Conservation (phyloP, 495 filamentous ascomycete genomes). For the Neurospora sp. region DNA sequence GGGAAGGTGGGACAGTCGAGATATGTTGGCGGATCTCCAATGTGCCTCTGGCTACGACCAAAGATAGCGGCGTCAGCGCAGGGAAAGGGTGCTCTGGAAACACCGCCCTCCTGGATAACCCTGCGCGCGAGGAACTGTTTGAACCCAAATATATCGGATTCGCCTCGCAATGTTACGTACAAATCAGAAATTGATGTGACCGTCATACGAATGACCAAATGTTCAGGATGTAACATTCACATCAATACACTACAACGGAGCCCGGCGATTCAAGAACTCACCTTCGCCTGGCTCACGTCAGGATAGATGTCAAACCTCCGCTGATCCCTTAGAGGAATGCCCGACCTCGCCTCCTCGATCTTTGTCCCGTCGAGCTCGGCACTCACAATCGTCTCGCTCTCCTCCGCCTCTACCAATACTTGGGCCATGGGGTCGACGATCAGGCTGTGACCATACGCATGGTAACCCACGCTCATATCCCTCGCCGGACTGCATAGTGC, state of each 20-base stretch:
- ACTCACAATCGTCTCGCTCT: conserved; percentile 65
- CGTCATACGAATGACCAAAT: neutral
- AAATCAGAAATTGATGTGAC: neutral
- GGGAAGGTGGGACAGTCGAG: neutral
- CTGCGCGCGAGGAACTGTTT: neutral
- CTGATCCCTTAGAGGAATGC: conserved; percentile 78
- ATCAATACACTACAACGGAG: neutral
- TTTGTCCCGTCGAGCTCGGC: conserved; percentile 59
- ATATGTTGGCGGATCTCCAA: neutral
- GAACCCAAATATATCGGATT: neutral
- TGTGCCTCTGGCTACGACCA: neutral
- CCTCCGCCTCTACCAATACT: conserved; percentile 63
- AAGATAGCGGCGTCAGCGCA: neutral
- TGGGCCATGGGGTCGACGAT: conserved; percentile 82
- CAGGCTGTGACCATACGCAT: conserved; percentile 87
- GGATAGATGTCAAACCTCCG: conserved; percentile 92
- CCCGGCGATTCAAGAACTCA: conserved; percentile 16
- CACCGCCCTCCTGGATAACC: neutral
- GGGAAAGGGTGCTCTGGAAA: neutral
- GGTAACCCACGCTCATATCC: conserved; percentile 66
- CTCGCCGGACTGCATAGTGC: conserved; percentile 85
- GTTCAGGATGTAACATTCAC: neutral
- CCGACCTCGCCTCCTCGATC: conserved; percentile 69
- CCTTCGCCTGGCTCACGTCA: conserved; percentile 57
- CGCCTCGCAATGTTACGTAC: neutral